A percentile compares a stretch with the other conserved stretches of the same genome.
Evolutionary conservation across 352 stramenopile genomes (phyloP).

Genomic region (Peronospora tabacina): DNA sequence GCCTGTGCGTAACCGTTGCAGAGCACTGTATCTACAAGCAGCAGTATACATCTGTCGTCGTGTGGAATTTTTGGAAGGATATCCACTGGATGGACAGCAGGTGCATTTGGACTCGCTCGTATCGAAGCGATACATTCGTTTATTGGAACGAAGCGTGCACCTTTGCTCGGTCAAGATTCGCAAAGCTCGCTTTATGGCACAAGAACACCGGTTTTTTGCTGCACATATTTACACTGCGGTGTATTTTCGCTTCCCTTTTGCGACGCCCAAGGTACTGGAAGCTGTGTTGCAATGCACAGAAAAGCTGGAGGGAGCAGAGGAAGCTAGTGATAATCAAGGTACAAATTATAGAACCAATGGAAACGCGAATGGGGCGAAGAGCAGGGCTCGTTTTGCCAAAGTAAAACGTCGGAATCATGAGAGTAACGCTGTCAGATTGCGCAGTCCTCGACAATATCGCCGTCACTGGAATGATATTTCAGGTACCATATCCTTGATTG

Average conservation of each 20-base stretch:
- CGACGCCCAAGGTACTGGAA: constrained; percentile 37
- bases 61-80: constrained; percentile 71
- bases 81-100: constrained; percentile 44
- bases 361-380: constrained; percentile 14
- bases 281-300: constrained; percentile 49
- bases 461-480: constrained; percentile 60
- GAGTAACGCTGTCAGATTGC: constrained; percentile 26
- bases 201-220: constrained; percentile 69
- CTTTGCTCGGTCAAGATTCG: constrained; percentile 58
- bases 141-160: constrained; percentile 51
- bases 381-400: constrained; percentile 10
- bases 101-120: constrained; percentile 48
- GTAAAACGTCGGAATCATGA: constrained; percentile 16
- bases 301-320: constrained; percentile 33
- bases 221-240: constrained; percentile 59
- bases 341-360: constrained; percentile 7
- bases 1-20: constrained; percentile 60
- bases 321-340: constrained; percentile 2
- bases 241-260: constrained; percentile 63
- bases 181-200: constrained; percentile 53
- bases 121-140: constrained; percentile 46
- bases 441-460: constrained; percentile 41
- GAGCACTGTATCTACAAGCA: constrained; percentile 60
- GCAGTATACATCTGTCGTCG: constrained; percentile 66
- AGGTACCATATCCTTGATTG: constrained; percentile 17